These are phyloP conservation scores for Podosphaera xanthii DNA, from an alignment of 2,329 filamentous ascomycete genomes.

Conservation along the genomic window DNA sequence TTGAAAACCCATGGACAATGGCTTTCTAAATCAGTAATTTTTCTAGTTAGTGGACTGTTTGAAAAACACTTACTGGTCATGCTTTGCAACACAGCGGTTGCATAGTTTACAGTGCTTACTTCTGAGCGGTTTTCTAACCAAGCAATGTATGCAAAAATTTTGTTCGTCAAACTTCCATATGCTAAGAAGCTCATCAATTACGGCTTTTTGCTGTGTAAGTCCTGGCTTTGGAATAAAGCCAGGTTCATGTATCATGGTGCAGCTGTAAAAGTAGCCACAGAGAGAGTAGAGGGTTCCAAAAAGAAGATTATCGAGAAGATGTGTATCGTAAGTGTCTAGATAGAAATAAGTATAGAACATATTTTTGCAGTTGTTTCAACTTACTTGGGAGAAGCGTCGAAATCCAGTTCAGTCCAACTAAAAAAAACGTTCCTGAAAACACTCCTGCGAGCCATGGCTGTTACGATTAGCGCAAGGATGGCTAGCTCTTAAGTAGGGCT, in stretches of 20 bases:
- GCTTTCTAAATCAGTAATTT: constrained; percentile 22
- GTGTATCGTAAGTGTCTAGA: constrained; percentile 36
- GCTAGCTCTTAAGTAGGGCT: constrained; percentile 13
- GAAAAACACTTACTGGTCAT: constrained; percentile 56
- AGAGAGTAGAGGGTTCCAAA: constrained; percentile 43
- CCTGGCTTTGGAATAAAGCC: constrained; percentile 86
- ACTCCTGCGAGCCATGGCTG: constrained; percentile 85
- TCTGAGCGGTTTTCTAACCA: constrained; percentile 76
- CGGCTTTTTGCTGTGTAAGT: constrained; percentile 69
- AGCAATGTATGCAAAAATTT: constrained; percentile 85
- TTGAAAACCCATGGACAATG: constrained; percentile 98
- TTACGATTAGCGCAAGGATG: constrained; percentile 1
- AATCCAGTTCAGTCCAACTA: constrained; percentile 56
- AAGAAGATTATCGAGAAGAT: constrained; percentile 54
- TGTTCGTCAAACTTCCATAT: constrained; percentile 80
- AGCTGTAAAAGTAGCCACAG: constrained; percentile 67
- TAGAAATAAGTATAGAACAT: background rate
- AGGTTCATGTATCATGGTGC: constrained; percentile 70
- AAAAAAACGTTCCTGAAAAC: constrained; percentile 69
- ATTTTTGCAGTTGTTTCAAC: constrained; percentile 8
- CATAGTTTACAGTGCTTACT: constrained; percentile 93
- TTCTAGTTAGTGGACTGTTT: background rate
- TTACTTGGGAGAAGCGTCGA: constrained; percentile 49
- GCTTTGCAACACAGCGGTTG: constrained; percentile 78
- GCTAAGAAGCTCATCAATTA: constrained; percentile 68